phyloP scores from a whole-genome alignment of 106 monocot genomes.

The Acanthochlamys bracteata region DNA sequence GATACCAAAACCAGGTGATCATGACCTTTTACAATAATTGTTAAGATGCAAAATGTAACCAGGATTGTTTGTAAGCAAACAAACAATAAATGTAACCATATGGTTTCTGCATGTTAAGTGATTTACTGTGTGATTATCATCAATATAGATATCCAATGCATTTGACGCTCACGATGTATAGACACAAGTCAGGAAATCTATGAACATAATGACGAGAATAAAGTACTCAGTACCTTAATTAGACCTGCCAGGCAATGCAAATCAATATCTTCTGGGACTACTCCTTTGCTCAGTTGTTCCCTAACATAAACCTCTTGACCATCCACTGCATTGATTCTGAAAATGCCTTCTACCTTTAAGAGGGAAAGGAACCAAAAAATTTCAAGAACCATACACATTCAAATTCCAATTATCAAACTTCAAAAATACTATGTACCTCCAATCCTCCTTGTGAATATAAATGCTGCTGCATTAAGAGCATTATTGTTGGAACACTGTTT shows the following conservation, averaged over 20 bases:
- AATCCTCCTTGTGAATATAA: conserved; percentile 39
- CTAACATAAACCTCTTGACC: conserved; percentile 30
- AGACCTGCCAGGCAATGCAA: conserved; percentile 42
- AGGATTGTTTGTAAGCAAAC: too few relatives aligned
- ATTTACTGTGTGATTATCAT: too few relatives aligned
- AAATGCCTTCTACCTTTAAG: conserved; percentile 41
- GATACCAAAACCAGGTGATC: too few relatives aligned
- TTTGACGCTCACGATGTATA: neutral
- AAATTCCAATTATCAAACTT: neutral
- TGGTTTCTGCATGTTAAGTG: too few relatives aligned
- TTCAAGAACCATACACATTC: too few relatives aligned
- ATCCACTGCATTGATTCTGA: conserved; percentile 47
- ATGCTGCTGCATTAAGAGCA: conserved; percentile 45
- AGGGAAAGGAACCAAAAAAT: neutral
- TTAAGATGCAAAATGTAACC: too few relatives aligned
- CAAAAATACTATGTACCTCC: conserved; percentile 18
- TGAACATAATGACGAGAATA: neutral
- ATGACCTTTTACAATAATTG: too few relatives aligned
- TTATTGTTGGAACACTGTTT: conserved; percentile 49
- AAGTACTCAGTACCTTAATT: conserved; percentile 28
- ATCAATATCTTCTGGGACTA: conserved; percentile 33
- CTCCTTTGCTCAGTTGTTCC: conserved; percentile 32
- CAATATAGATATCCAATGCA: too few relatives aligned
- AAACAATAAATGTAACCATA: too few relatives aligned
- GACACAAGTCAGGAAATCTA: neutral